Conservation (phyloP, 208 protist species). For the Acanthamoeba castellanii region DNA sequence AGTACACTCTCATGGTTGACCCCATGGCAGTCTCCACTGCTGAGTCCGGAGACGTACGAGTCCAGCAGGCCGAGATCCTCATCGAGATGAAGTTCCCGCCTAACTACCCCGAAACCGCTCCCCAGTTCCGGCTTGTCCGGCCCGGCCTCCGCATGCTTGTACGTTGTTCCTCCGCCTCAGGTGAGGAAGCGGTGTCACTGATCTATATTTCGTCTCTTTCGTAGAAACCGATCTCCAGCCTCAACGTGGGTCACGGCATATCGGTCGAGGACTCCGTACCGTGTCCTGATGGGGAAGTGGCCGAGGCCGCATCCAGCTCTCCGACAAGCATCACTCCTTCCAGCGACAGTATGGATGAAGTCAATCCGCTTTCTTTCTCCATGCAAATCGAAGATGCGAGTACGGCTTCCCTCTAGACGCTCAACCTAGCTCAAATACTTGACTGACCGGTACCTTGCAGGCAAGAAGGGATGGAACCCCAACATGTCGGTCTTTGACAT, state of each 20-base stretch:
- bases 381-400: constrained; percentile 50
- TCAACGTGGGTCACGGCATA: constrained; percentile 38
- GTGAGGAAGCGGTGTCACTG: too few species aligned
- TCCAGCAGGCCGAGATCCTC: constrained; percentile 54
- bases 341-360: constrained; percentile 20
- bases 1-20: constrained; percentile 60
- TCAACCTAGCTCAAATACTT: background rate
- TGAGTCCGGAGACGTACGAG: background rate
- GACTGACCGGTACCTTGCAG: background rate
- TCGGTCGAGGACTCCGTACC: constrained; percentile 53
- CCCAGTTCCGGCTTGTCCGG: constrained; percentile 50
- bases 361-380: constrained; percentile 68
- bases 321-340: constrained; percentile 10
- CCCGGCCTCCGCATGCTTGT: constrained; percentile 4
- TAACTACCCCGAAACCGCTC: constrained; percentile 30
- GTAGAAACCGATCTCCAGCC: constrained; percentile 44
- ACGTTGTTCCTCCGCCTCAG: background rate
- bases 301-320: background rate
- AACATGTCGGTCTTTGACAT: constrained; percentile 64
- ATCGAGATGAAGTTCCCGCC: constrained; percentile 74
- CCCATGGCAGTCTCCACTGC: constrained; percentile 47
- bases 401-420: background rate
- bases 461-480: constrained; percentile 55
- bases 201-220: background rate
- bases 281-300: background rate